These are phyloP conservation scores for Aspergillus nomiae DNA, from an alignment of 2,329 filamentous ascomycete species.

Conservation along the genomic window DNA sequence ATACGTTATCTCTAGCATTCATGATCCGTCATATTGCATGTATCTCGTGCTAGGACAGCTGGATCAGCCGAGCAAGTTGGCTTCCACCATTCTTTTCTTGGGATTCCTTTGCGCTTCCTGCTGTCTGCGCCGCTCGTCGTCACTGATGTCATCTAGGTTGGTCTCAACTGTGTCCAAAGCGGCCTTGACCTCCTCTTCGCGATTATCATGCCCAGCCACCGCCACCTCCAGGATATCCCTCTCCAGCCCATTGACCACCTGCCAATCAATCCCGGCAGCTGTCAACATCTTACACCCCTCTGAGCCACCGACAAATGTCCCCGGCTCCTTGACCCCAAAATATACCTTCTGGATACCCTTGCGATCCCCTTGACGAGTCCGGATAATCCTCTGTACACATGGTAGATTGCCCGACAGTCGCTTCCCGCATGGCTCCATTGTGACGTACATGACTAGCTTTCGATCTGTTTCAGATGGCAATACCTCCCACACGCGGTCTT, in stretches of 20 bases:
- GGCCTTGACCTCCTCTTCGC: conserved; percentile 31
- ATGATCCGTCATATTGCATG: background rate
- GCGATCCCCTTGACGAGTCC: conserved; percentile 49
- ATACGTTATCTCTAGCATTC: background rate
- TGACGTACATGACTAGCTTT: conserved; percentile 75
- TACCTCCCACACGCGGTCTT: conserved; percentile 46
- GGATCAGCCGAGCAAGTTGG: conserved; percentile 3
- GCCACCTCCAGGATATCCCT: conserved; percentile 79
- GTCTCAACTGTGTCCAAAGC: conserved; percentile 32
- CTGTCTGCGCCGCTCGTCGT: conserved; percentile 41
- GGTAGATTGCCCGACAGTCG: conserved; percentile 49
- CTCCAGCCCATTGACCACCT: conserved; percentile 74
- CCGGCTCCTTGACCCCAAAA: conserved; percentile 84
- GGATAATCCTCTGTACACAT: conserved; percentile 75
- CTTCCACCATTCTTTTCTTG: conserved; percentile 52
- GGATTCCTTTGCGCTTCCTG: conserved; percentile 44
- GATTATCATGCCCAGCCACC: conserved; percentile 71
- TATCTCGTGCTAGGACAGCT: background rate
- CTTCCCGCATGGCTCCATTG: conserved; percentile 66
- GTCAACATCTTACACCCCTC: conserved; percentile 70
- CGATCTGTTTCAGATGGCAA: conserved; percentile 41
- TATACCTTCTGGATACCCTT: conserved; percentile 75
- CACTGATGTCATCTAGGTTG: conserved; percentile 41
- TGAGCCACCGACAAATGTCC: conserved; percentile 84
- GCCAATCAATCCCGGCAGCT: conserved; percentile 71